Percentiles rank a stretch among this genome's conserved stretches.
Evolutionary conservation across 2,329 filamentous ascomycete genomes (phyloP).

Genomic region (Sclerotiophoma versabilis): DNA sequence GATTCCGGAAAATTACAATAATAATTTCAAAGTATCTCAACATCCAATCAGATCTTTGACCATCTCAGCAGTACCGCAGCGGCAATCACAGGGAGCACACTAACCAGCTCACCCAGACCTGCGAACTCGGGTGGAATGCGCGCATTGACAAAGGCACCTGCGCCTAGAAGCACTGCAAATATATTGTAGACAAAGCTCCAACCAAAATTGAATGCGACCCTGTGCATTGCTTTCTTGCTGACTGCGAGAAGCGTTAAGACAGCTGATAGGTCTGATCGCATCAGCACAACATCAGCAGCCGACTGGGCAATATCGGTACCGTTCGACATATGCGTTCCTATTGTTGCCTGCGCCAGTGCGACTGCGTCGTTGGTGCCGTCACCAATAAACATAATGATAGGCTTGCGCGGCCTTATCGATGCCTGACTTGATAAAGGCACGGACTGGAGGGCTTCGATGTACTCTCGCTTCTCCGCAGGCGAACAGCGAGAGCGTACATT

Average conservation of each 20-base stretch:
- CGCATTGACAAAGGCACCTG: slow-evolving; percentile 62
- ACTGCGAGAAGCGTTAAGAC: slow-evolving; percentile 66
- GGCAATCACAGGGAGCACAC: slow-evolving; percentile 72
- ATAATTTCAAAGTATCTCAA: background rate
- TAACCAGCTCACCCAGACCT: slow-evolving; percentile 75
- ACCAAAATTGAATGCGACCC: slow-evolving; percentile 69
- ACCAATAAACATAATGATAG: slow-evolving; percentile 71
- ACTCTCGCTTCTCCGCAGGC: slow-evolving; percentile 62
- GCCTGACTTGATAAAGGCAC: background rate
- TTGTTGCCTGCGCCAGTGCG: slow-evolving; percentile 72
- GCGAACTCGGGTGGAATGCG: slow-evolving; percentile 71
- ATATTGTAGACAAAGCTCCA: slow-evolving; percentile 77
- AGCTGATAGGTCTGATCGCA: slow-evolving; percentile 62
- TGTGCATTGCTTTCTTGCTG: slow-evolving; percentile 51
- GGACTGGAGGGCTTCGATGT: slow-evolving; percentile 51
- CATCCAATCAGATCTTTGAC: slow-evolving; percentile 23
- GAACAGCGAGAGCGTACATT: slow-evolving; percentile 58
- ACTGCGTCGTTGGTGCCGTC: slow-evolving; percentile 85
- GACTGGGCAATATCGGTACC: slow-evolving; percentile 67
- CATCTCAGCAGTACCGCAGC: slow-evolving; percentile 60
- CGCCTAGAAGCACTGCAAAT: slow-evolving; percentile 70
- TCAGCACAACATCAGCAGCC: slow-evolving; percentile 73
- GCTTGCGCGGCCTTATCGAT: slow-evolving; percentile 9
- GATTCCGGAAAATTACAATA: background rate
- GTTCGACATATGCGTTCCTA: slow-evolving; percentile 73